Percentiles rank a stretch among this genome's conserved stretches.
Conservation (phyloP, 2,329 filamentous ascomycete species). For the Paraconiothyrium brasiliense region DNA sequence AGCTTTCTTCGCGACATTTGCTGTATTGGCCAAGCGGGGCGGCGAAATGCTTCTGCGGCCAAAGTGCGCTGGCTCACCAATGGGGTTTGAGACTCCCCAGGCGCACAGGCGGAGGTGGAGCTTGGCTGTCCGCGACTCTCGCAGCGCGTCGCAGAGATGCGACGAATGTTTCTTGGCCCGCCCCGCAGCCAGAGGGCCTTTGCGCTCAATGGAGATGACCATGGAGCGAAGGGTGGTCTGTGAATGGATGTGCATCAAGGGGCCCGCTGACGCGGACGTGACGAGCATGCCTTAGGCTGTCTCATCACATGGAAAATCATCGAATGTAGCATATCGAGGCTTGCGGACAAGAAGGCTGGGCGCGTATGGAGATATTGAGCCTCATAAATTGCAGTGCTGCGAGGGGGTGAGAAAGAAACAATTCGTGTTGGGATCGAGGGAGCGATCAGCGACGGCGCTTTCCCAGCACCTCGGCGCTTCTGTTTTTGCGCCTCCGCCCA, state of each 20-base stretch:
- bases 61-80: constrained; percentile 22
- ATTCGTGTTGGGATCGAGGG: constrained; percentile 9
- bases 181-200: constrained; percentile 11
- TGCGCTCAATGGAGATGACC: constrained; percentile 10
- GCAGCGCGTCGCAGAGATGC: constrained; percentile 40
- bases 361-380: constrained; percentile 25
- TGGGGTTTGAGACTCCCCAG: constrained; percentile 32
- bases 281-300: constrained; percentile 27
- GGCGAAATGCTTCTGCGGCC: constrained; percentile 31
- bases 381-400: constrained; percentile 7
- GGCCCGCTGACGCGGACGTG: constrained; percentile 31
- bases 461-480: not conserved
- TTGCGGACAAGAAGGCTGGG: constrained; percentile 21
- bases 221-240: constrained; percentile 12
- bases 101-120: constrained; percentile 25
- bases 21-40: constrained; percentile 37
- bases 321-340: constrained; percentile 8
- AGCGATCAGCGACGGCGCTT: constrained; percentile 9
- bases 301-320: constrained; percentile 23
- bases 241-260: constrained; percentile 24
- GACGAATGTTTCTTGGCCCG: constrained; percentile 38
- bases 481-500: constrained; percentile 13
- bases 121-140: constrained; percentile 28
- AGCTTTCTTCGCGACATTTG: constrained; percentile 42
- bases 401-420: not conserved